Percentiles rank a stretch among this genome's conserved stretches.
Conservation (phyloP, 2,329 filamentous ascomycete species). For the Lomentospora prolificans region DNA sequence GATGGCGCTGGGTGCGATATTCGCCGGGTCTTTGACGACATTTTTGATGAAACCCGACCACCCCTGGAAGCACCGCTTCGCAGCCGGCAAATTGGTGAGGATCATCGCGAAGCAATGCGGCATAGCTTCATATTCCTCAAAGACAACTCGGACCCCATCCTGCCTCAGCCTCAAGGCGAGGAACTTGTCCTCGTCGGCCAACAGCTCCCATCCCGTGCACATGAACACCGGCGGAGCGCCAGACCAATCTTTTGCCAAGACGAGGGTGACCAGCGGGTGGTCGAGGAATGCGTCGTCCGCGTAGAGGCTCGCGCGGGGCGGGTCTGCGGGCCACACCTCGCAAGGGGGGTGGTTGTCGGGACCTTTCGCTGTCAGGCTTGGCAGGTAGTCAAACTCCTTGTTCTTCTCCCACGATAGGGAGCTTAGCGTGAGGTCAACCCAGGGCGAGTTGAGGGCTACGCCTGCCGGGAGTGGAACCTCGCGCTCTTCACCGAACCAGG, state of each 20-base stretch:
- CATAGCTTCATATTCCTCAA: slow-evolving; percentile 71
- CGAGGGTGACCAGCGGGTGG: slow-evolving; percentile 60
- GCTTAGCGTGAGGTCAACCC: slow-evolving; percentile 60
- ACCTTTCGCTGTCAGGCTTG: slow-evolving; percentile 23
- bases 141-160: slow-evolving; percentile 52
- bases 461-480: slow-evolving; percentile 58
- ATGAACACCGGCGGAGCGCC: slow-evolving; percentile 58
- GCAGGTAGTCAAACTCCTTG: slow-evolving; percentile 28
- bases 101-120: slow-evolving; percentile 63
- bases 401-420: slow-evolving; percentile 19
- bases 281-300: slow-evolving; percentile 40
- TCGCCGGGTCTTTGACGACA: slow-evolving; percentile 24
- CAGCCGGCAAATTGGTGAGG: slow-evolving; percentile 27
- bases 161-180: slow-evolving; percentile 44
- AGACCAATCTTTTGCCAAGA: slow-evolving; percentile 50
- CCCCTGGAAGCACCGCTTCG: slow-evolving; percentile 41
- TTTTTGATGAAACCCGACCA: slow-evolving; percentile 47
- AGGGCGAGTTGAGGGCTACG: slow-evolving; percentile 53
- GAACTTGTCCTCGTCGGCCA: slow-evolving; percentile 57
- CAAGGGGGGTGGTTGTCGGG: slow-evolving; percentile 27
- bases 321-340: slow-evolving; percentile 45
- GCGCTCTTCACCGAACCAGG: slow-evolving; percentile 50
- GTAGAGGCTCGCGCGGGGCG: slow-evolving; percentile 45
- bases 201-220: slow-evolving; percentile 59
- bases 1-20: slow-evolving; percentile 30